These are phyloP conservation scores for Leucogyrophana mollusca DNA, from an alignment of 768 basidiomycete genomes.

Conservation along the genomic window DNA sequence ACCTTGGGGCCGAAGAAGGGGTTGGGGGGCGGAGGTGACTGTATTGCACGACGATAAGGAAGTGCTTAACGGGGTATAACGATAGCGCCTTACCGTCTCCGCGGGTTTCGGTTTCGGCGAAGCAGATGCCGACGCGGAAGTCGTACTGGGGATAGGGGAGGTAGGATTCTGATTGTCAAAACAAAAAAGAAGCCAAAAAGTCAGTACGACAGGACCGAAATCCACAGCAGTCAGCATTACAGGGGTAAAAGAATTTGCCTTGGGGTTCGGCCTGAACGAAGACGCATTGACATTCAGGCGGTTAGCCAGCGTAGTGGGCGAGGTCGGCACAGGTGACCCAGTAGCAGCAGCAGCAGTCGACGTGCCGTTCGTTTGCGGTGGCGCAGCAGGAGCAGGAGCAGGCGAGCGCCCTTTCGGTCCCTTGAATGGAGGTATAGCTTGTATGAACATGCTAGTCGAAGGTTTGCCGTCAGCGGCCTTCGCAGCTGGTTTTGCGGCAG, in stretches of 20 bases:
- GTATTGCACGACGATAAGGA: no score
- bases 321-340: slow-evolving; percentile 36
- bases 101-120: slow-evolving; percentile 62
- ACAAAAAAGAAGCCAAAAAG: slow-evolving; percentile 8
- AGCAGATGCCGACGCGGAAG: slow-evolving; percentile 45
- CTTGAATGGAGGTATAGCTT: slow-evolving; percentile 89
- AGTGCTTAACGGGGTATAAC: slow-evolving; percentile 6
- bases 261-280: slow-evolving; percentile 87
- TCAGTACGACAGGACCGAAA: slow-evolving; percentile 15
- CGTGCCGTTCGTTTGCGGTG: slow-evolving; percentile 25
- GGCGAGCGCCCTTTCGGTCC: slow-evolving; percentile 47
- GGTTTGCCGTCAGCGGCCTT: slow-evolving; percentile 42
- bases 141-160: slow-evolving; percentile 42
- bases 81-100: slow-evolving; percentile 44
- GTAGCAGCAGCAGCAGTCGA: slow-evolving; percentile 29
- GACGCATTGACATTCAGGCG: slow-evolving; percentile 87
- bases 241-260: slow-evolving; percentile 75
- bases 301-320: slow-evolving; percentile 53
- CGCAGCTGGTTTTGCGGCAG: slow-evolving; percentile 26
- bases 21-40: slow-evolving; percentile 59
- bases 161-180: slow-evolving; percentile 39
- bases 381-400: slow-evolving; percentile 13
- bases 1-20: slow-evolving; percentile 87
- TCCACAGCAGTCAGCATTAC: slow-evolving; percentile 34
- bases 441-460: slow-evolving; percentile 74